A percentile compares a stretch with the other conserved stretches of the same genome.
Evolutionary conservation across 495 filamentous ascomycete species (phyloP).

Genomic region (Trichoderma asperelloides): DNA sequence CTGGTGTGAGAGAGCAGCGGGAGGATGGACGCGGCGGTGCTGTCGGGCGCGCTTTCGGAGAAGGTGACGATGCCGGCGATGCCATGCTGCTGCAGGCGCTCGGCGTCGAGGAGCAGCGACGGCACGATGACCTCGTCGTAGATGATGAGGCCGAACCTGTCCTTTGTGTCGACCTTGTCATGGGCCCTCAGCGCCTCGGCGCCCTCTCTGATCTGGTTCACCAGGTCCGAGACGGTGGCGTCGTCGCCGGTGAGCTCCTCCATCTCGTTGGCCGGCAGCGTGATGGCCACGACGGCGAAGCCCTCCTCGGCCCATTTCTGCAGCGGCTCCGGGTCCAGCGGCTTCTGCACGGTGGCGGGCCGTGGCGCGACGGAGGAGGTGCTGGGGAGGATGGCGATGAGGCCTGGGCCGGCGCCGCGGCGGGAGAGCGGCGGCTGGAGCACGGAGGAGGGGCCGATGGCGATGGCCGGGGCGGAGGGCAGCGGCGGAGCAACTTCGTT

Average conservation of each 20-base stretch:
- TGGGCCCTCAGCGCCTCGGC: constrained; percentile 13
- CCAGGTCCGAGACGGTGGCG: constrained; percentile 14
- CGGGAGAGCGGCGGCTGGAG: constrained; percentile 49
- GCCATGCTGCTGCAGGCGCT: background rate
- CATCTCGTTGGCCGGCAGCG: background rate
- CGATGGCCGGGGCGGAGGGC: background rate
- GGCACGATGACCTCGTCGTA: constrained; percentile 9
- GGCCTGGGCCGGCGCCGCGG: constrained; percentile 44
- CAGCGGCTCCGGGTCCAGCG: constrained; percentile 24
- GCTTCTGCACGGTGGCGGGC: constrained; percentile 13
- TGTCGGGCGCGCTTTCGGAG: background rate
- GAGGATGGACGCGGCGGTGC: background rate
- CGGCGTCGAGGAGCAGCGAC: constrained; percentile 1
- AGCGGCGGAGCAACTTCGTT: background rate
- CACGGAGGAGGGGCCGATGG: constrained; percentile 12
- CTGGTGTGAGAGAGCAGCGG: background rate
- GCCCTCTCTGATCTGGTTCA: constrained; percentile 15
- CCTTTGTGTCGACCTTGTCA: constrained; percentile 13
- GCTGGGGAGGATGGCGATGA: constrained; percentile 33
- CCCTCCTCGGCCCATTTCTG: constrained; percentile 56
- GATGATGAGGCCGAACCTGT: constrained; percentile 14
- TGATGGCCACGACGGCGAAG: constrained; percentile 40
- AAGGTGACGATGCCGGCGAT: constrained; percentile 1
- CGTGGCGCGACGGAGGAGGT: background rate
- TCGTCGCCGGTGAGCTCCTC: constrained; percentile 5